Evolutionary conservation across 2,329 filamentous ascomycete genomes (phyloP).

Genomic region (Monosporascus sp.): DNA sequence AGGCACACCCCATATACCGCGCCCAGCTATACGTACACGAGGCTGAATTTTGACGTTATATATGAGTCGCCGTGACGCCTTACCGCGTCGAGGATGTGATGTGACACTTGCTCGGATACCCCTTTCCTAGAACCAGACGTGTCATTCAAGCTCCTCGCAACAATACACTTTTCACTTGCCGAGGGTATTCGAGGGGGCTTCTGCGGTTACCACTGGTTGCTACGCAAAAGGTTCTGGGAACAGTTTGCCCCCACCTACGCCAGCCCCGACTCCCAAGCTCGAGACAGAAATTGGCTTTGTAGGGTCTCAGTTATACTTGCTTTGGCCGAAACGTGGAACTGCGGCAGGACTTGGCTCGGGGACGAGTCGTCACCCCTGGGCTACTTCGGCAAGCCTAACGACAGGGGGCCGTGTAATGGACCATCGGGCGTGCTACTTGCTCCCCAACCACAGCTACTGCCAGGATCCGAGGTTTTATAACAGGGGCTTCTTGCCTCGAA

Average conservation of each 20-base stretch:
- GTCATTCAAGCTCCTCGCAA: slow-evolving; percentile 8
- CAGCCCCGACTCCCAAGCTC: slow-evolving; percentile 8
- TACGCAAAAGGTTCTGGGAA: slow-evolving; percentile 8
- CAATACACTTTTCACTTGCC: slow-evolving; percentile 11
- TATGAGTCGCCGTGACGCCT: neutral
- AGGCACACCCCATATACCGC: neutral
- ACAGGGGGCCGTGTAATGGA: neutral
- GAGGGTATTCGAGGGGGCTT: slow-evolving; percentile 12
- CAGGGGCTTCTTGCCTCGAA: slow-evolving; percentile 9
- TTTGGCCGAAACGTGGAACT: slow-evolving; percentile 10
- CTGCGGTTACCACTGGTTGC: slow-evolving; percentile 15
- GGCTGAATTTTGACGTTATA: slow-evolving; percentile 12
- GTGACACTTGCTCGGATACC: too few relatives aligned
- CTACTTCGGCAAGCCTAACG: neutral
- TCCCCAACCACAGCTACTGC: slow-evolving; percentile 1
- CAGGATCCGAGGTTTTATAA: slow-evolving; percentile 10
- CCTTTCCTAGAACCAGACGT: slow-evolving; percentile 5
- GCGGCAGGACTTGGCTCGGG: neutral
- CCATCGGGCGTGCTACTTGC: neutral
- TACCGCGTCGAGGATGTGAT: too few relatives aligned
- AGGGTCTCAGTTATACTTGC: slow-evolving; percentile 12
- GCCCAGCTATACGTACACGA: slow-evolving; percentile 10
- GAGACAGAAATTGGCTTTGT: slow-evolving; percentile 14
- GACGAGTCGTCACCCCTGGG: neutral
- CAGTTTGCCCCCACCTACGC: slow-evolving; percentile 9